Conservation (phyloP, 768 basidiomycete species). For the Tricholomella constricta region DNA sequence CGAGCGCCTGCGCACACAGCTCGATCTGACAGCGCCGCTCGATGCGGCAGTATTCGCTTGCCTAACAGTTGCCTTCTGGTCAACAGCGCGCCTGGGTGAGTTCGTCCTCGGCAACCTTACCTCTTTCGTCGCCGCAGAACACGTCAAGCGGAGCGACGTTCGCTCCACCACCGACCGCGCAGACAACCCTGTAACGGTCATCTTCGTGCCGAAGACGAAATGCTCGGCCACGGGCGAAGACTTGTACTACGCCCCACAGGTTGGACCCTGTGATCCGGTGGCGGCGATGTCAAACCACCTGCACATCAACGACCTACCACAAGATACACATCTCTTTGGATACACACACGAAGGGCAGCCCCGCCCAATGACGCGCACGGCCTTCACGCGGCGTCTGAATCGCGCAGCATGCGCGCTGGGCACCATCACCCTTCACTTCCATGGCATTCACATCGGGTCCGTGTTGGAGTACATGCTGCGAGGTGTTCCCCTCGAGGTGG, state of each 20-base stretch:
- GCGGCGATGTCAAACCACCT: conserved; percentile 14
- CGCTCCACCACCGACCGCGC: not conserved
- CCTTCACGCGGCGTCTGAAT: conserved; percentile 19
- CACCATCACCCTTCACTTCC: conserved; percentile 16
- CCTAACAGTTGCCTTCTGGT: conserved; percentile 19
- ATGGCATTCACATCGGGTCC: conserved; percentile 28
- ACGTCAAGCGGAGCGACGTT: conserved; percentile 19
- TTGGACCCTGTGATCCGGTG: conserved; percentile 9
- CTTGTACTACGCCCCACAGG: conserved; percentile 16
- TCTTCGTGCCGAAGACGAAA: conserved; percentile 19
- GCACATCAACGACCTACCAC: conserved; percentile 7
- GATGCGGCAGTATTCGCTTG: conserved; percentile 23
- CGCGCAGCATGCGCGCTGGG: conserved; percentile 1
- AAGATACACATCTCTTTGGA: conserved; percentile 8
- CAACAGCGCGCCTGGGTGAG: conserved; percentile 12
- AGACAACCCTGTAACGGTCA: conserved; percentile 10
- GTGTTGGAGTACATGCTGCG: conserved; percentile 24
- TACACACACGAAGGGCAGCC: not conserved
- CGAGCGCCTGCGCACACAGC: not conserved
- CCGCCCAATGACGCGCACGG: conserved; percentile 21
- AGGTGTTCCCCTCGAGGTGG: conserved; percentile 13
- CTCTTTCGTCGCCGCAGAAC: conserved; percentile 11
- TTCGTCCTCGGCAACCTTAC: conserved; percentile 2
- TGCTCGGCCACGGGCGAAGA: conserved; percentile 14
- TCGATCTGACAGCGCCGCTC: conserved; percentile 8